Conservation (phyloP, 768 basidiomycete genomes). For the Tylopilus subfusipes region DNA sequence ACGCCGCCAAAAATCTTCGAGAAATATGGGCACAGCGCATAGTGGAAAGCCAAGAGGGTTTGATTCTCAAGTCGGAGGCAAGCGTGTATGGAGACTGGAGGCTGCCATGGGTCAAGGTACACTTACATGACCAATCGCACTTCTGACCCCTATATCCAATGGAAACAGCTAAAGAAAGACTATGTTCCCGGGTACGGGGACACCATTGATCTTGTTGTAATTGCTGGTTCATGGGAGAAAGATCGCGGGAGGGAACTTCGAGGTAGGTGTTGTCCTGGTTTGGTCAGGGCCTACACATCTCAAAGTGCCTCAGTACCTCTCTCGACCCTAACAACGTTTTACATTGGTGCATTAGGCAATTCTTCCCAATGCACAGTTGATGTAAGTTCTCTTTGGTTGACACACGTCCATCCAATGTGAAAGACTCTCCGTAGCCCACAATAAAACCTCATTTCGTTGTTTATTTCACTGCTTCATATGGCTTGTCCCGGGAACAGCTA, state of each 20-base stretch:
- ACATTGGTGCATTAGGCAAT: slow-evolving; percentile 66
- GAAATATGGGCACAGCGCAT: slow-evolving; percentile 50
- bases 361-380: slow-evolving; percentile 35
- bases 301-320: slow-evolving; percentile 52
- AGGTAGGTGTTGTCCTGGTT: slow-evolving; percentile 41
- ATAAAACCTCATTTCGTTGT: slow-evolving; percentile 61
- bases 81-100: slow-evolving; percentile 62
- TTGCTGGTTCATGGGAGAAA: slow-evolving; percentile 80
- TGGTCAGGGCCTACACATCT: neutral
- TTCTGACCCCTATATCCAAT: neutral
- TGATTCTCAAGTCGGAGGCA: slow-evolving; percentile 74
- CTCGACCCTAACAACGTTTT: slow-evolving; percentile 73
- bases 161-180: slow-evolving; percentile 65
- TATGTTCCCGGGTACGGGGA: slow-evolving; percentile 87
- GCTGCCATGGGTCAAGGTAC: slow-evolving; percentile 78
- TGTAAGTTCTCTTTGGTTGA: slow-evolving; percentile 30
- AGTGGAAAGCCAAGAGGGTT: slow-evolving; percentile 57
- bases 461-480: slow-evolving; percentile 77
- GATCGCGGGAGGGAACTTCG: slow-evolving; percentile 71
- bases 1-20: slow-evolving; percentile 31
- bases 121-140: slow-evolving; percentile 6
- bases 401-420: neutral
- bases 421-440: slow-evolving; percentile 32
- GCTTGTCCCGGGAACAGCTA: slow-evolving; percentile 59
- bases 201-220: slow-evolving; percentile 68